These are phyloP conservation scores for Setaria viridis DNA, from an alignment of 202 grass and related monocot species.

Conservation along the genomic window DNA sequence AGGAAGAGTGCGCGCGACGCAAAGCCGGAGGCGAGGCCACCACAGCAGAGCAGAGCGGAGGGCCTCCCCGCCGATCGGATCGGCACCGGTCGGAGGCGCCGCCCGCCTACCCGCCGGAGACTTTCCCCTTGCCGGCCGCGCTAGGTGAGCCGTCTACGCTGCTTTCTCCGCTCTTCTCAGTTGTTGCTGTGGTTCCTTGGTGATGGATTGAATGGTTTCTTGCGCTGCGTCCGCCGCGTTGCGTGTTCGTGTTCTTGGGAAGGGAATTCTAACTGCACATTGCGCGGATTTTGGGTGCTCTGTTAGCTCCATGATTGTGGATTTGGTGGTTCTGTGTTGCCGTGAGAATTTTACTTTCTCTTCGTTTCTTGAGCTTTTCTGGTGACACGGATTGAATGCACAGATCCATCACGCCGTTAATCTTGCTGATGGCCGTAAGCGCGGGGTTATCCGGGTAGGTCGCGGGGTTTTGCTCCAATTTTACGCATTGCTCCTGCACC, in stretches of 20 bases:
- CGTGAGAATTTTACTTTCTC: neutral
- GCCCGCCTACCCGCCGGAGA: neutral
- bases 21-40: neutral
- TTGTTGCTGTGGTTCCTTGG: neutral
- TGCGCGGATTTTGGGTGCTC: neutral
- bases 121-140: neutral
- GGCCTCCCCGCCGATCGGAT: neutral
- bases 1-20: slow-evolving; percentile 39
- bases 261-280: neutral
- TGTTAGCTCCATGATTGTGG: neutral
- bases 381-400: neutral
- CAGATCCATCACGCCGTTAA: neutral
- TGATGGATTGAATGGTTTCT: neutral
- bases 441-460: neutral
- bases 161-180: neutral
- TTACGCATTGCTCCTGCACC: neutral
- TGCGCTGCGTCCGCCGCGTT: neutral
- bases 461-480: slow-evolving; percentile 18
- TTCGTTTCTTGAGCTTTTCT: neutral
- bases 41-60: neutral
- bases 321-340: neutral
- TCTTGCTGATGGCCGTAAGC: slow-evolving; percentile 4
- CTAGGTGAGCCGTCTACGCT: neutral
- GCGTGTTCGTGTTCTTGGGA: neutral
- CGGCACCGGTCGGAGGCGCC: neutral